phyloP scores from a whole-genome alignment of 371 early-diverging fungal species.

The Zychaea mexicana region DNA sequence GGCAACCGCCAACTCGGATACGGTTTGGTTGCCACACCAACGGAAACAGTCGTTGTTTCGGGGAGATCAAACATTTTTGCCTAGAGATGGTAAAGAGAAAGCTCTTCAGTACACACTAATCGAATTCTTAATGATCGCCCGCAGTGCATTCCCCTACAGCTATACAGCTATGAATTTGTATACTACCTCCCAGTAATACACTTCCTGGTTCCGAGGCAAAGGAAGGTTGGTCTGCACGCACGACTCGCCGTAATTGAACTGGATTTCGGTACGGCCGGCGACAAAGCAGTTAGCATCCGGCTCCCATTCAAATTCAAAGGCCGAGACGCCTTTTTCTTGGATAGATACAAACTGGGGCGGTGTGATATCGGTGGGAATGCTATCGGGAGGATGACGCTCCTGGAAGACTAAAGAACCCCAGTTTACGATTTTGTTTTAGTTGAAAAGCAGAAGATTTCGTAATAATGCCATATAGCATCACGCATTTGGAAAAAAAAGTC shows the following conservation, averaged over 20 bases:
- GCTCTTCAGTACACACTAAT: no score
- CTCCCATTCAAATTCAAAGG: slow-evolving; percentile 81
- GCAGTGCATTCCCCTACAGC: neutral
- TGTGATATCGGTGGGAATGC: slow-evolving; percentile 66
- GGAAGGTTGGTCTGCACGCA: slow-evolving; percentile 84
- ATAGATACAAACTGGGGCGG: slow-evolving; percentile 66
- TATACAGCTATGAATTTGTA: neutral
- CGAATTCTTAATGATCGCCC: neutral
- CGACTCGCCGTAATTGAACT: slow-evolving; percentile 72
- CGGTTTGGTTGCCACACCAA: slow-evolving; percentile 74
- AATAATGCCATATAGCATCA: no score
- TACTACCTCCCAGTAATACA: slow-evolving; percentile 69
- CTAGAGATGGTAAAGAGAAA: slow-evolving; percentile 25
- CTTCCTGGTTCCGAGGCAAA: slow-evolving; percentile 75
- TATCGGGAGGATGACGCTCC: slow-evolving; percentile 61
- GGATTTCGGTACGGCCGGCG: slow-evolving; percentile 77
- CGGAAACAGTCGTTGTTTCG: slow-evolving; percentile 54
- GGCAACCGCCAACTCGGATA: slow-evolving; percentile 69
- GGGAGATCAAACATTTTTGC: slow-evolving; percentile 74
- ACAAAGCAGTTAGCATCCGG: slow-evolving; percentile 70
- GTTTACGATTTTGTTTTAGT: no score
- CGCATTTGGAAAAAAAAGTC: no score
- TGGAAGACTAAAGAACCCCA: slow-evolving; percentile 59
- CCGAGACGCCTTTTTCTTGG: slow-evolving; percentile 83
- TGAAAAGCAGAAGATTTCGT: no score